phyloP scores from a whole-genome alignment of 2,329 filamentous ascomycete species.

The Calonectria hongkongensis region DNA sequence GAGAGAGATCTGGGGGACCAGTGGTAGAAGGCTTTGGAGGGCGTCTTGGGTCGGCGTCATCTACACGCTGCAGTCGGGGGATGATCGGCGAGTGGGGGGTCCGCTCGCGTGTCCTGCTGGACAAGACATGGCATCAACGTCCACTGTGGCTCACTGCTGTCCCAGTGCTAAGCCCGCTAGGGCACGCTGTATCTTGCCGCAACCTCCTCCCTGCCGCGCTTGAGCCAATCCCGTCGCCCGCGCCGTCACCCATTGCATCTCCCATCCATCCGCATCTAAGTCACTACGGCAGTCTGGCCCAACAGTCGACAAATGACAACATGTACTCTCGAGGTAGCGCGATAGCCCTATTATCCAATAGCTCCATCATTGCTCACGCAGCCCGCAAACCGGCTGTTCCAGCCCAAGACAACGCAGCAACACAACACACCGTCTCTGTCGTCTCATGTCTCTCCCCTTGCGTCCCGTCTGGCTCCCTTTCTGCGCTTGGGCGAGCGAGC shows the following conservation, averaged over 20 bases:
- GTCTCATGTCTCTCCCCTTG: slow-evolving; percentile 12
- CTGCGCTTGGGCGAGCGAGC: slow-evolving; percentile 20
- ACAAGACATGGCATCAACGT: slow-evolving; percentile 11
- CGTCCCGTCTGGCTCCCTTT: slow-evolving; percentile 1
- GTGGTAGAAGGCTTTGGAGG: slow-evolving; percentile 28
- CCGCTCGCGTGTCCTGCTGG: slow-evolving; percentile 44
- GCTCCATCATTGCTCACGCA: slow-evolving; percentile 9
- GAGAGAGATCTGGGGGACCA: slow-evolving; percentile 39
- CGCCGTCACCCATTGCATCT: slow-evolving; percentile 28
- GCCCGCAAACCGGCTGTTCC: slow-evolving; percentile 30
- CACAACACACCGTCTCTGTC: slow-evolving; percentile 20
- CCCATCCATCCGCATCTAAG: slow-evolving; percentile 37
- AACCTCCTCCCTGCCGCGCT: slow-evolving; percentile 10
- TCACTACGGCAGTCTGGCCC: slow-evolving; percentile 20
- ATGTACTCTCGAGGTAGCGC: slow-evolving; percentile 32
- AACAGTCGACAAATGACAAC: slow-evolving; percentile 34
- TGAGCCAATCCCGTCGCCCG: slow-evolving; percentile 31
- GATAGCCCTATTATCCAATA: slow-evolving; percentile 25
- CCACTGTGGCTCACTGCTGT: slow-evolving; percentile 25
- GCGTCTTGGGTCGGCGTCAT: slow-evolving; percentile 40
- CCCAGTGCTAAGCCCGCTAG: slow-evolving; percentile 20
- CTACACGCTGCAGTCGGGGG: slow-evolving; percentile 40
- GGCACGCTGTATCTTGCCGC: slow-evolving; percentile 23
- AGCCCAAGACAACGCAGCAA: slow-evolving; percentile 39
- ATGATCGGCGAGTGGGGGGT: slow-evolving; percentile 43